A percentile compares a stretch with the other conserved stretches of the same genome.
Conservation (phyloP, 2,329 filamentous ascomycete species). For the Epichloe bromicola region DNA sequence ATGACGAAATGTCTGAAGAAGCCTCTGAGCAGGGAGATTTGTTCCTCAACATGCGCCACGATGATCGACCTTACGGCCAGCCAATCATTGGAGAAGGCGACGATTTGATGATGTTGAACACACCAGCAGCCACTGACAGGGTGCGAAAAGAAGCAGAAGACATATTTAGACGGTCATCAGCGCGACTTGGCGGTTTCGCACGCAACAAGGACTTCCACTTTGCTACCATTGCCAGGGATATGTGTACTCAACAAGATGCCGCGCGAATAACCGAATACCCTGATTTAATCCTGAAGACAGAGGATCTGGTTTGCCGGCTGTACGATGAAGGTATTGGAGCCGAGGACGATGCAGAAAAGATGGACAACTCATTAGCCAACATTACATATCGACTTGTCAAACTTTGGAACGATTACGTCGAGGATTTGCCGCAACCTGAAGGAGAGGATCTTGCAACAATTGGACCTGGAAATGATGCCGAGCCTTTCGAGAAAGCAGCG, state of each 20-base stretch:
- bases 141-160: slow-evolving; percentile 42
- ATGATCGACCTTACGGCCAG: slow-evolving; percentile 25
- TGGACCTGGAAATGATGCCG: slow-evolving; percentile 48
- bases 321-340: slow-evolving; percentile 49
- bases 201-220: slow-evolving; percentile 50
- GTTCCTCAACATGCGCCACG: slow-evolving; percentile 36
- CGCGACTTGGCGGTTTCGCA: slow-evolving; percentile 26
- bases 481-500: slow-evolving; percentile 59
- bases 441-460: slow-evolving; percentile 47
- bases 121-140: slow-evolving; percentile 39
- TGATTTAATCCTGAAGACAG: slow-evolving; percentile 61
- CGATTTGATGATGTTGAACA: slow-evolving; percentile 42
- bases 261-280: slow-evolving; percentile 56
- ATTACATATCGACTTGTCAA: slow-evolving; percentile 37
- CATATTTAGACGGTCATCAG: slow-evolving; percentile 39
- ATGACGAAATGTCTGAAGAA: slow-evolving; percentile 26
- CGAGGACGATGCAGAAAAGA: slow-evolving; percentile 40
- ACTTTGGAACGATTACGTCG: slow-evolving; percentile 43
- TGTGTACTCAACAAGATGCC: slow-evolving; percentile 43
- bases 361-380: slow-evolving; percentile 43
- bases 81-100: slow-evolving; percentile 31
- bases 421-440: slow-evolving; percentile 32
- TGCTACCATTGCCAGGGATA: slow-evolving; percentile 56
- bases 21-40: slow-evolving; percentile 31
- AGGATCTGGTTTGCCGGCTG: slow-evolving; percentile 52